These are phyloP conservation scores for Microbotryum saponariae DNA, from an alignment of 1,284 basidiomycete species.

Conservation along the genomic window DNA sequence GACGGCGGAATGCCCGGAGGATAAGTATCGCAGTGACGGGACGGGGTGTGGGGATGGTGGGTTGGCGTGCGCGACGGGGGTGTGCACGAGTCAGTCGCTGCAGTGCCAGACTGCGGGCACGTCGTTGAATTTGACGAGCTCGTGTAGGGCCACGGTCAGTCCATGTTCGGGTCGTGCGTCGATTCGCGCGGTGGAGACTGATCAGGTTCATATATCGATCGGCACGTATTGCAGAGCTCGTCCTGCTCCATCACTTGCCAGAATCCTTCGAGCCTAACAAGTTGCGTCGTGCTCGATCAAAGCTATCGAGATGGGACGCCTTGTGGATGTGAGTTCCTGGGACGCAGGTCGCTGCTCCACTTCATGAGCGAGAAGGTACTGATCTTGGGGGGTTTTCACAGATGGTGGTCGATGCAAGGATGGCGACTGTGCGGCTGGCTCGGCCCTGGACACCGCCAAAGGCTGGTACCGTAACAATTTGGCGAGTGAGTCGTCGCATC, in stretches of 20 bases:
- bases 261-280: constrained; percentile 33
- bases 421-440: constrained; percentile 59
- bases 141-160: constrained; percentile 49
- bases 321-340: constrained; percentile 51
- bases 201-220: too few species aligned
- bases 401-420: constrained; percentile 60
- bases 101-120: constrained; percentile 70
- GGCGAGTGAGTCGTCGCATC: constrained; percentile 32
- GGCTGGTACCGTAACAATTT: constrained; percentile 44
- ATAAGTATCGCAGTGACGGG: constrained; percentile 55
- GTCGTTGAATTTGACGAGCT: constrained; percentile 57
- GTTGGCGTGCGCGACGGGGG: constrained; percentile 68
- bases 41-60: constrained; percentile 57
- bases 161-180: too few species aligned
- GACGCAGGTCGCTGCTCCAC: background rate
- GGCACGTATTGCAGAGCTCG: background rate
- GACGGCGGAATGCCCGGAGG: constrained; percentile 63
- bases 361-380: too few species aligned
- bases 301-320: constrained; percentile 74
- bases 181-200: too few species aligned
- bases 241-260: constrained; percentile 12
- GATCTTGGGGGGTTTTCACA: constrained; percentile 6
- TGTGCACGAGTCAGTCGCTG: constrained; percentile 65
- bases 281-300: constrained; percentile 68
- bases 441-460: constrained; percentile 57